Percentiles rank a stretch among this genome's conserved stretches.
phyloP scores from a whole-genome alignment of 768 basidiomycete genomes.

The Tulasnella sp. region DNA sequence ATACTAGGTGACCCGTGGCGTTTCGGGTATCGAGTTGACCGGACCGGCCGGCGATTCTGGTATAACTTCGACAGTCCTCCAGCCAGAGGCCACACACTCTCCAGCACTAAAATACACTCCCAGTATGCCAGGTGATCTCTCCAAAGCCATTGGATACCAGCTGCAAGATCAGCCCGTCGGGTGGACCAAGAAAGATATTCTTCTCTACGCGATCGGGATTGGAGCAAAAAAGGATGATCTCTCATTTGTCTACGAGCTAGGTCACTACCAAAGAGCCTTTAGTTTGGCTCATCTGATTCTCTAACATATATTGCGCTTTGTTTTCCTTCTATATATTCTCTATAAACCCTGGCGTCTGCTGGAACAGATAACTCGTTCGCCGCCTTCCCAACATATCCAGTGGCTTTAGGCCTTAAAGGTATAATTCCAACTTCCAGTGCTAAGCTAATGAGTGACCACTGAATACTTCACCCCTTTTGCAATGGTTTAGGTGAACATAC shows the following conservation, averaged over 20 bases:
- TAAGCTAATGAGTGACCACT: not conserved
- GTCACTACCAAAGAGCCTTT: constrained; percentile 22
- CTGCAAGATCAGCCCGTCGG: constrained; percentile 53
- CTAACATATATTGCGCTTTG: not conserved
- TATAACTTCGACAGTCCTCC: not conserved
- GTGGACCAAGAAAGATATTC: constrained; percentile 80
- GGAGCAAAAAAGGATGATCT: constrained; percentile 74
- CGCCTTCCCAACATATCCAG: constrained; percentile 81
- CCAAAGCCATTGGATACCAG: constrained; percentile 60
- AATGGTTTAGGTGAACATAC: constrained; percentile 46
- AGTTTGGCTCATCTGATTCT: not conserved
- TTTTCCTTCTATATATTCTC: not conserved
- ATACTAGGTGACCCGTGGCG: not conserved
- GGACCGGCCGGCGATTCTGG: not conserved
- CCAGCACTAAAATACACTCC: not conserved
- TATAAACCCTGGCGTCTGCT: not conserved
- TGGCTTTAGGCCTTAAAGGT: constrained; percentile 71
- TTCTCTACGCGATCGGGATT: constrained; percentile 74
- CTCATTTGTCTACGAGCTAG: constrained; percentile 55
- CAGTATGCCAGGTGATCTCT: constrained; percentile 55
- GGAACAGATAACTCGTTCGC: constrained; percentile 59
- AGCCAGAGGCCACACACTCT: too few relatives aligned
- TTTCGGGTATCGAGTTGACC: not conserved
- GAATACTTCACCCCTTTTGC: not conserved
- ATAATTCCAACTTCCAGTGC: not conserved